phyloP scores from a whole-genome alignment of 75 land plant genomes.

The Chamaecyparis obtusa region DNA sequence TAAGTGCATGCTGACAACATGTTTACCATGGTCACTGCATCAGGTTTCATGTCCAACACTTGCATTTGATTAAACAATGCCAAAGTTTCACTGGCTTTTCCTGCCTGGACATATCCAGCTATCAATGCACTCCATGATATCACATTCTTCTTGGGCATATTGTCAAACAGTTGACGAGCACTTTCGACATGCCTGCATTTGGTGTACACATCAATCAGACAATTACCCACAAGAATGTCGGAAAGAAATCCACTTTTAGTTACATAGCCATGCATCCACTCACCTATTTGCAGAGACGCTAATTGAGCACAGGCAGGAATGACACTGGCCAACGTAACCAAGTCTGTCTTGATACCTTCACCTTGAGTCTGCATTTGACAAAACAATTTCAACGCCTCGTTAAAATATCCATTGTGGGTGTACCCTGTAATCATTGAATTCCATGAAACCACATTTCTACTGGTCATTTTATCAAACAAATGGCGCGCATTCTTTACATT shows the following conservation, averaged over 20 bases:
- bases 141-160: conserved; percentile 9
- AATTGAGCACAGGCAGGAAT: conserved; percentile 32
- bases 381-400: conserved; percentile 31
- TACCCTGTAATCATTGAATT: conserved; percentile 35
- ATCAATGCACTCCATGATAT: conserved; percentile 36
- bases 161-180: conserved; percentile 10
- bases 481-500: not conserved
- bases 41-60: conserved; percentile 13
- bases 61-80: conserved; percentile 18
- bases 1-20: conserved; percentile 18
- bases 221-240: conserved; percentile 13
- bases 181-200: conserved; percentile 30
- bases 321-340: conserved; percentile 17
- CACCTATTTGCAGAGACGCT: conserved; percentile 23
- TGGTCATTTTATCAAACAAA: not conserved
- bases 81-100: conserved; percentile 12
- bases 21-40: conserved; percentile 10
- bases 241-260: conserved; percentile 18
- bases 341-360: conserved; percentile 32
- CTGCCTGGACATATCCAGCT: conserved; percentile 14
- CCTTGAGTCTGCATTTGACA: conserved; percentile 28
- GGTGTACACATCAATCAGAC: conserved; percentile 43
- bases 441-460: not conserved
- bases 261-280: conserved; percentile 33
- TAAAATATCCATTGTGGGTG: conserved; percentile 36